Evolutionary conservation across 2,329 filamentous ascomycete species (phyloP), one percentile per base, ranked within the genome.

Genomic region (Chrysoporthe cubensis): DNA sequence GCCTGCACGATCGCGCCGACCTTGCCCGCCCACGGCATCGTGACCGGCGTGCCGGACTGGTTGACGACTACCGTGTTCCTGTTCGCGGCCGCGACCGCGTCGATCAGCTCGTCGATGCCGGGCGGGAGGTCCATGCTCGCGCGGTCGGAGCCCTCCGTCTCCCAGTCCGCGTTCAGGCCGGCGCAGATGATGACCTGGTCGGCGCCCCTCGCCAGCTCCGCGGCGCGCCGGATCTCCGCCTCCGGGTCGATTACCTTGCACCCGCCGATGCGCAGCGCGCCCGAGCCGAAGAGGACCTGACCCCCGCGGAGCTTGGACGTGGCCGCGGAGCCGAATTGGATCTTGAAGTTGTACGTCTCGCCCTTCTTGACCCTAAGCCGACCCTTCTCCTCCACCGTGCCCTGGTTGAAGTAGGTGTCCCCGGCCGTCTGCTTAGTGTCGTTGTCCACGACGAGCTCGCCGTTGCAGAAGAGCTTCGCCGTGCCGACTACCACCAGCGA

Each of bases 101-200:
- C 76, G 72, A 95, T 91, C 65, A 97, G 80, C 21, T 87, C 83
- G 73, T 96, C 91, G 54, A 90, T 88, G 50, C 87, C 85, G 26
- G 90, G 86, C 79, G 93, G 95, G 0, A 96, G 83, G 37, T 90
- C 91, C 77, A 97, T 87, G 77, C 91, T 91, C 72, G 90, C 90
- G 52, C 93, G 88, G 78, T 97, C 93, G 50, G 87, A 83, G 43
- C 91, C 91, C 79, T 94, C 92, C 0, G 89, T 90, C 77, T 95
- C 92, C 91, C 91, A 95, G 74, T 95, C 91, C 48, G 86, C 86
- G 74, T 94, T 94, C 60, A 96, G 84, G 1, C 93, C 93, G 1
- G 89, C 90, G 74, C 92, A 91, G 65, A 96, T 82, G 70, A 96
- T 85, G 60, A 94, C 92, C 74, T 94, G 90, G 66, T 95, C 91